These are phyloP conservation scores for Hypoxylon sp. DNA, from an alignment of 2,329 filamentous ascomycete species.

Conservation along the genomic window DNA sequence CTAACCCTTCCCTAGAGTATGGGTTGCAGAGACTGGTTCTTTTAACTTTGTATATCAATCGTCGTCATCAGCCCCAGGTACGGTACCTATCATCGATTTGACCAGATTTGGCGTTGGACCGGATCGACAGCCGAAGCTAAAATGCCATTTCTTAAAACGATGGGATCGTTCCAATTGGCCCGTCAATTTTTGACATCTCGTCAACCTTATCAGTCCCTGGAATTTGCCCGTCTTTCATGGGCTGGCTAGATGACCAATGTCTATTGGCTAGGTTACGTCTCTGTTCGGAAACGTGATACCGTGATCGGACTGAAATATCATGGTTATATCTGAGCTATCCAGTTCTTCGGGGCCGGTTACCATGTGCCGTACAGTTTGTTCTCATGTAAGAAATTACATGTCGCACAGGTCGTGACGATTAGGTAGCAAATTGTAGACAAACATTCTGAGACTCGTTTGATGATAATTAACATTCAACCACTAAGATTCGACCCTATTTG, in stretches of 20 bases:
- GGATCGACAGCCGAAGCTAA: constrained; percentile 1
- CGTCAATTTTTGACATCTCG: constrained; percentile 13
- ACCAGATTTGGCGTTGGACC: neutral
- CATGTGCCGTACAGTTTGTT: neutral
- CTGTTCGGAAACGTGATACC: neutral
- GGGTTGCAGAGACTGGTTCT: neutral
- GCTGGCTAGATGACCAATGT: neutral
- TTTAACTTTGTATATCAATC: neutral
- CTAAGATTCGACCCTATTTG: neutral
- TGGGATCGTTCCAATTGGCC: constrained; percentile 25
- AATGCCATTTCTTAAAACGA: neutral
- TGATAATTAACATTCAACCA: neutral
- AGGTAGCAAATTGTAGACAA: neutral
- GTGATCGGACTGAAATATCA: neutral
- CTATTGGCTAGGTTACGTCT: neutral
- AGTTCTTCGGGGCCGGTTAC: neutral
- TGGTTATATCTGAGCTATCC: neutral
- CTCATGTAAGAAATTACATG: neutral
- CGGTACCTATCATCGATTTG: neutral
- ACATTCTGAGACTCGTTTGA: neutral
- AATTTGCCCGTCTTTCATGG: neutral
- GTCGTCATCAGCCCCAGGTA: neutral
- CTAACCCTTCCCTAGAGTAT: too few relatives aligned
- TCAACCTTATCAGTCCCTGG: neutral
- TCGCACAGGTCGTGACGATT: neutral